A percentile compares a stretch with the other conserved stretches of the same genome.
phyloP scores from a whole-genome alignment of 2,329 filamentous ascomycete species.

The Fusarium oligoseptatum region DNA sequence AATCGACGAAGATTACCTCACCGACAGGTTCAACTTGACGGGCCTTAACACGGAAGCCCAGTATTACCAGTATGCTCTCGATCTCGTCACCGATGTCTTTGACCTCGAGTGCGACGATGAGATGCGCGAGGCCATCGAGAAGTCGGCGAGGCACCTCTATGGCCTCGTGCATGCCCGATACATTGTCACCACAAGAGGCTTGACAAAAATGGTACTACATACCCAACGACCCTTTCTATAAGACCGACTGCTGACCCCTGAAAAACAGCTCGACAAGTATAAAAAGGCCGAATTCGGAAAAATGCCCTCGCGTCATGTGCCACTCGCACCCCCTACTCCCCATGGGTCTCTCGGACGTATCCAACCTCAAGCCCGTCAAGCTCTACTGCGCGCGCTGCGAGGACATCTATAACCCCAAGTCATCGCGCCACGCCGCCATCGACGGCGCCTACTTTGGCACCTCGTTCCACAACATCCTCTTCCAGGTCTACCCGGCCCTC shows the following conservation, averaged over 20 bases:
- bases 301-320: conserved; percentile 97
- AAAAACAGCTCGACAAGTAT: conserved; percentile 92
- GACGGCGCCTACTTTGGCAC: conserved; percentile 99
- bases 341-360: conserved; percentile 91
- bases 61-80: conserved; percentile 98
- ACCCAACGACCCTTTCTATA: not conserved
- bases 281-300: conserved; percentile 99
- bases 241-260: not conserved
- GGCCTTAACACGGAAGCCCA: conserved; percentile 97
- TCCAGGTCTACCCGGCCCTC: conserved; percentile 95
- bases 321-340: conserved; percentile 92
- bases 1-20: conserved; percentile 98
- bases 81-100: conserved; percentile 97
- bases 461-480: conserved; percentile 98
- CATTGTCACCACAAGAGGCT: conserved; percentile 92
- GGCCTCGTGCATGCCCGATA: conserved; percentile 96
- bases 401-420: conserved; percentile 99
- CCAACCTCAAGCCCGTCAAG: conserved; percentile 91
- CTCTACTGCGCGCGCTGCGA: conserved; percentile 98
- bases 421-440: conserved; percentile 92
- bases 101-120: conserved; percentile 99
- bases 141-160: conserved; percentile 94
- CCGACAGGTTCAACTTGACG: conserved; percentile 97
- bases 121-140: conserved; percentile 97
- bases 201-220: conserved; percentile 88